Evolutionary conservation across 2,329 filamentous ascomycete species (phyloP), one percentile per base, ranked within the genome.

Genomic region (Cyphellophora attinorum): DNA sequence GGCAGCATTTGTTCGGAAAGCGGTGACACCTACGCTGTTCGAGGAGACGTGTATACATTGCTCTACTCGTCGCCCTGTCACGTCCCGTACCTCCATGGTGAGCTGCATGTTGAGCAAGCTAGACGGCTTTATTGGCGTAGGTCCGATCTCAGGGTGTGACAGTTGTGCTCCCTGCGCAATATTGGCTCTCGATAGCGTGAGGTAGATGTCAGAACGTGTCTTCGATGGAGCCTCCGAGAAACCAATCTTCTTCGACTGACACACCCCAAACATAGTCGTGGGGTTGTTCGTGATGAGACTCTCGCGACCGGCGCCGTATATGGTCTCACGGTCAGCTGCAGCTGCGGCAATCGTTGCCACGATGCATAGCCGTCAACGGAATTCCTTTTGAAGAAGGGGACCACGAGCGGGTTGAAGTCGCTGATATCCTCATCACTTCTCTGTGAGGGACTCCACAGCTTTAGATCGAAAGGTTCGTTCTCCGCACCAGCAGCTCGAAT

Each of bases 171-270:
- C 71, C 38, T 78, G 77, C 12, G 81, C 79, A 15, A 98, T 65
- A n/a, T 79, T 69, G 0, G 85, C 83, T 44, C 85, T 79, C 38
- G 78, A 76, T 31, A 98, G 60, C 0, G 86, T 95, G 29, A 98
- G 60, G 54, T 98, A 98, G 33, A 98, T 96, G 56, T 98, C 93
- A 8, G 86, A 95, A 49, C 93, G 72, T 11, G 82, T 71, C 54
- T 85, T 88, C 0, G 81, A 86, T 0, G 91, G 89, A 2, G 88
- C 88, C 10, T 88, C 88, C 3, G 89, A 85, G 55, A 98, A 96
- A 2, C 88, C 91, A 57, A 96, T 88, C 55, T 91, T 91, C 50
- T 71, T 81, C 1, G 88, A 93, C 56, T 81, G 81, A 38, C 71
- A 70, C 40, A 96, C 74, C 33, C 81, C 79, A 33, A 93, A 81